Percentiles rank a stretch among this genome's conserved stretches.
Evolutionary conservation across 352 stramenopile genomes (phyloP).

Genomic region (Pythium sp.): DNA sequence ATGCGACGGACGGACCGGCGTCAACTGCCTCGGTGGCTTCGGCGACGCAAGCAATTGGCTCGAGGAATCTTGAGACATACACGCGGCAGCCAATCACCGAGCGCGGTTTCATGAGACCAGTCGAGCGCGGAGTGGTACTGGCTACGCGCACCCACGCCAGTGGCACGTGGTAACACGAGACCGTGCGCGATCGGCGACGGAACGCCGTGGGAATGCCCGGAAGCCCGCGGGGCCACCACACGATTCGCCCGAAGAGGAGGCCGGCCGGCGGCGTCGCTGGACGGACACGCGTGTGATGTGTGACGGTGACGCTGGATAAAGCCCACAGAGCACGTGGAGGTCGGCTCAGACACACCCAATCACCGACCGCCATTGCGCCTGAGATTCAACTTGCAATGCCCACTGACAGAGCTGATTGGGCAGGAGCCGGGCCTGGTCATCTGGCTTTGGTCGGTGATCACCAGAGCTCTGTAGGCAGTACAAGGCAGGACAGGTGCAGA

Average conservation of each 20-base stretch:
- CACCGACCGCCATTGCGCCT: background rate
- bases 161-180: conserved; percentile 9
- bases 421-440: background rate
- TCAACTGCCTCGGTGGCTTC: conserved; percentile 1
- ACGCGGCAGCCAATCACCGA: background rate
- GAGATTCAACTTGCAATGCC: conserved; percentile 12
- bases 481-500: background rate
- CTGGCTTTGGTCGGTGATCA: conserved; percentile 6
- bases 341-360: conserved; percentile 8
- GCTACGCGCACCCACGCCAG: conserved; percentile 10
- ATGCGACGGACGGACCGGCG: background rate
- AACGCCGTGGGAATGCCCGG: conserved; percentile 6
- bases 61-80: conserved; percentile 12
- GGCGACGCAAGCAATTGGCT: conserved; percentile 9
- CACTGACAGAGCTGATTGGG: conserved; percentile 5
- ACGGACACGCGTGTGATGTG: background rate
- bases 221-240: conserved; percentile 1
- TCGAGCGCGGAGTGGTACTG: background rate
- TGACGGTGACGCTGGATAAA: background rate
- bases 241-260: background rate
- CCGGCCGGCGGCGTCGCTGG: background rate
- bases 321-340: conserved; percentile 1
- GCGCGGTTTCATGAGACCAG: conserved; percentile 9
- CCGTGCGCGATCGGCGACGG: background rate
- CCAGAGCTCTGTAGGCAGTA: background rate